These are phyloP conservation scores for Gossypium rotundifolium DNA, from an alignment of 345 rosid species.

Conservation along the genomic window DNA sequence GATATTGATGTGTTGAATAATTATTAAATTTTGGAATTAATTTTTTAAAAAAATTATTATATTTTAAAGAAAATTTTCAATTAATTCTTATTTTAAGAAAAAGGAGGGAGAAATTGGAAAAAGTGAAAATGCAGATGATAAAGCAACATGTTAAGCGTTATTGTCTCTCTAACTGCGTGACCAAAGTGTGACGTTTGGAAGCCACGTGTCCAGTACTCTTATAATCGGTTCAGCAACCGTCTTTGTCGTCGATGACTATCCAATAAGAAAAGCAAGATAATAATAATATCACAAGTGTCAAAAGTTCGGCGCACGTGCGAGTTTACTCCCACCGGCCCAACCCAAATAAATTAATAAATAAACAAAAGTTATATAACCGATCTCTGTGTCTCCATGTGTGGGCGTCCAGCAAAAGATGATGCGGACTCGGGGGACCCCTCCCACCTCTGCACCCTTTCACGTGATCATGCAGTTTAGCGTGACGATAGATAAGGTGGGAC, in stretches of 20 bases:
- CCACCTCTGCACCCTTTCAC: conserved; percentile 21
- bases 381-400: not conserved
- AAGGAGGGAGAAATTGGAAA: not conserved
- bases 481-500: conserved; percentile 11
- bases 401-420: conserved; percentile 14
- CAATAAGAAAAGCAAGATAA: not conserved
- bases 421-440: conserved; percentile 11
- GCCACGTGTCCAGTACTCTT: conserved; percentile 12
- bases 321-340: not conserved
- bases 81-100: too few relatives aligned
- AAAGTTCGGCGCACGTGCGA: conserved; percentile 24
- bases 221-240: conserved; percentile 14
- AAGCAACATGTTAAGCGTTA: conserved; percentile 17
- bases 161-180: not conserved
- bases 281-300: not conserved
- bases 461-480: conserved; percentile 21
- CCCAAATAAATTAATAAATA: not conserved
- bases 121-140: not conserved
- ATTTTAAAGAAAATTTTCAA: too few relatives aligned
- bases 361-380: not conserved
- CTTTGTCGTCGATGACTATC: conserved; percentile 16
- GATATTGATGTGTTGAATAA: too few relatives aligned
- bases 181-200: conserved; percentile 5
- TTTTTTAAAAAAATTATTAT: too few relatives aligned
- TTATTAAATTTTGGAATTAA: too few relatives aligned